Evolutionary conservation across 495 filamentous ascomycete species (phyloP).

Genomic region (Articulospora tetracladia): DNA sequence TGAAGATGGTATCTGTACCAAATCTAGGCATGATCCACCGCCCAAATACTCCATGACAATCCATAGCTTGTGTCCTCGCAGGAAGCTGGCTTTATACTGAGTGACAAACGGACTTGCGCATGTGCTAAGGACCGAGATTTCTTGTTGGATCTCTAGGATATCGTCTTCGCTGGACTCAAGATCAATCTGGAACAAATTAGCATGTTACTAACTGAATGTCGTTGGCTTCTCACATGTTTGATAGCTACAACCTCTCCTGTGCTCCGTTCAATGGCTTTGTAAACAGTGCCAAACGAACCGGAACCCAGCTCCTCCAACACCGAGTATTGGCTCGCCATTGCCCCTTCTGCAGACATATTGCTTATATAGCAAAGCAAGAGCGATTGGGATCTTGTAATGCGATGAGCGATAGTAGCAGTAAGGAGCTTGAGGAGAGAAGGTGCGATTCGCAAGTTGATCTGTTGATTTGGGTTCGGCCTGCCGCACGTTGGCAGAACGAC

Average conservation of each 20-base stretch:
- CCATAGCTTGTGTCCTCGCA: slow-evolving; percentile 94
- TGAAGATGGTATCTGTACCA: slow-evolving; percentile 49
- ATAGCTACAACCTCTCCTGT: slow-evolving; percentile 90
- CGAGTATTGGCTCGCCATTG: slow-evolving; percentile 73
- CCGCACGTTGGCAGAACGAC: neutral
- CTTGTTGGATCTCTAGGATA: slow-evolving; percentile 95
- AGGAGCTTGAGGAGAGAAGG: neutral
- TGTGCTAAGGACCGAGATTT: slow-evolving; percentile 92
- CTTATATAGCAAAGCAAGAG: slow-evolving; percentile 6
- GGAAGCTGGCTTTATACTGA: slow-evolving; percentile 92
- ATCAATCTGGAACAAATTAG: slow-evolving; percentile 69
- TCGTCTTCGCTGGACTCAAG: slow-evolving; percentile 97
- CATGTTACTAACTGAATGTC: slow-evolving; percentile 1
- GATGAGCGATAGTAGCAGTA: slow-evolving; percentile 3
- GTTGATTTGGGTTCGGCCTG: neutral
- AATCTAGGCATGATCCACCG: slow-evolving; percentile 87
- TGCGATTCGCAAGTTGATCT: neutral
- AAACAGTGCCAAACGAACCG: slow-evolving; percentile 41
- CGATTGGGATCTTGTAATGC: slow-evolving; percentile 3
- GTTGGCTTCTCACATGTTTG: slow-evolving; percentile 66
- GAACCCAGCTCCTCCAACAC: slow-evolving; percentile 83
- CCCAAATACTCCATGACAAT: slow-evolving; percentile 99
- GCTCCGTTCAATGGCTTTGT: slow-evolving; percentile 84
- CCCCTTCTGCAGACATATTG: slow-evolving; percentile 52
- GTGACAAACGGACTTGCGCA: slow-evolving; percentile 92